phyloP scores from a whole-genome alignment of 306 rosid species.

The Prunus armeniaca region DNA sequence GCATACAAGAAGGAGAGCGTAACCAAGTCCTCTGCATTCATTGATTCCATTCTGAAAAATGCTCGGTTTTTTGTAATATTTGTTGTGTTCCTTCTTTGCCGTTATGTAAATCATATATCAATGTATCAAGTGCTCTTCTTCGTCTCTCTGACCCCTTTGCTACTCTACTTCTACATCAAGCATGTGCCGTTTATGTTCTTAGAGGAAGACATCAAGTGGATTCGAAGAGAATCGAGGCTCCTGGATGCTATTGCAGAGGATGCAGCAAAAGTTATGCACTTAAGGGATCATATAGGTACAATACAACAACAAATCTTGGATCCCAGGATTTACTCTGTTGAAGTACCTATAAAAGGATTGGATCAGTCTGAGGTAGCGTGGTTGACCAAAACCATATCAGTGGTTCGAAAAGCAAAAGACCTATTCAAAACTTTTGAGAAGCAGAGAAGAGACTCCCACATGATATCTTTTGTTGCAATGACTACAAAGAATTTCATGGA shows the following conservation, averaged over 20 bases:
- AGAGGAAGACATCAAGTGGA: constrained; percentile 25
- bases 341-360: neutral
- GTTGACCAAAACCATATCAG: constrained; percentile 6
- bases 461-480: too few species aligned
- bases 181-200: neutral
- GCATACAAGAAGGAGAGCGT: neutral
- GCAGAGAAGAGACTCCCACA: neutral
- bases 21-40: neutral
- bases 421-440: constrained; percentile 2
- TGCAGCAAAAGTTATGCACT: neutral
- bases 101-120: neutral
- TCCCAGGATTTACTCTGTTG: neutral
- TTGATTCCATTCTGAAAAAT: neutral
- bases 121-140: neutral
- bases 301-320: constrained; percentile 10
- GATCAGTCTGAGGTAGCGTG: constrained; percentile 11
- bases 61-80: neutral
- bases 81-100: neutral
- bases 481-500: neutral
- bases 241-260: constrained; percentile 18
- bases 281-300: neutral
- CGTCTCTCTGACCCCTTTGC: neutral
- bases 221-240: constrained; percentile 15
- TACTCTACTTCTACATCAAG: neutral
- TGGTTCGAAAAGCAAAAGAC: neutral